phyloP scores from a whole-genome alignment of 2,329 filamentous ascomycete species.

The Pseudomassariella vexata region DNA sequence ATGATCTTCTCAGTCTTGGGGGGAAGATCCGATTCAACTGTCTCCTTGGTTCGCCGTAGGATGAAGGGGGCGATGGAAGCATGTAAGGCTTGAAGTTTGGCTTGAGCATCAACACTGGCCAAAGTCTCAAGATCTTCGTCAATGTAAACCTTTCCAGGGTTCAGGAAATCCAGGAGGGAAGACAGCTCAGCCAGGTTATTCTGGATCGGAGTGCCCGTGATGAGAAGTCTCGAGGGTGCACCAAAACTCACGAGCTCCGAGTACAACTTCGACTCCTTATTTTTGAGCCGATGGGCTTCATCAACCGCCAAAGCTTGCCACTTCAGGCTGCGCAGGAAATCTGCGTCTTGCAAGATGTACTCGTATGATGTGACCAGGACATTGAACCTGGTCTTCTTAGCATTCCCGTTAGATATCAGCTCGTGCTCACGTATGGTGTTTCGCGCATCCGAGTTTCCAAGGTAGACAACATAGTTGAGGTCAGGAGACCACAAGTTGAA shows the following conservation, averaged over 20 bases:
- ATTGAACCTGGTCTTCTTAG: conserved; percentile 90
- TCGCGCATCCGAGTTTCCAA: conserved; percentile 80
- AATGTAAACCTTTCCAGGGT: conserved; percentile 87
- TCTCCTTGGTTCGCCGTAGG: conserved; percentile 91
- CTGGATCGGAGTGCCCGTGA: conserved; percentile 95
- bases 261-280: conserved; percentile 91
- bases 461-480: conserved; percentile 94
- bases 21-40: conserved; percentile 91
- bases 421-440: conserved; percentile 87
- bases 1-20: conserved; percentile 99
- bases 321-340: conserved; percentile 83
- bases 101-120: conserved; percentile 70
- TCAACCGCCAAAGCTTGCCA: conserved; percentile 98
- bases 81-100: conserved; percentile 82
- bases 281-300: conserved; percentile 95
- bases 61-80: conserved; percentile 89
- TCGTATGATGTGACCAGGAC: conserved; percentile 98
- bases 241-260: conserved; percentile 79
- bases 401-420: conserved; percentile 77
- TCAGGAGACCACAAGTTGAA: conserved; percentile 96
- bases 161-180: conserved; percentile 90
- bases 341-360: conserved; percentile 81
- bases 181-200: conserved; percentile 93
- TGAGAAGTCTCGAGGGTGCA: conserved; percentile 81
- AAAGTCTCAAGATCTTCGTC: conserved; percentile 85